Base-by-base conservation (phyloP, 352 stramenopile genomes). In the Globisporangium parvum region DNA sequence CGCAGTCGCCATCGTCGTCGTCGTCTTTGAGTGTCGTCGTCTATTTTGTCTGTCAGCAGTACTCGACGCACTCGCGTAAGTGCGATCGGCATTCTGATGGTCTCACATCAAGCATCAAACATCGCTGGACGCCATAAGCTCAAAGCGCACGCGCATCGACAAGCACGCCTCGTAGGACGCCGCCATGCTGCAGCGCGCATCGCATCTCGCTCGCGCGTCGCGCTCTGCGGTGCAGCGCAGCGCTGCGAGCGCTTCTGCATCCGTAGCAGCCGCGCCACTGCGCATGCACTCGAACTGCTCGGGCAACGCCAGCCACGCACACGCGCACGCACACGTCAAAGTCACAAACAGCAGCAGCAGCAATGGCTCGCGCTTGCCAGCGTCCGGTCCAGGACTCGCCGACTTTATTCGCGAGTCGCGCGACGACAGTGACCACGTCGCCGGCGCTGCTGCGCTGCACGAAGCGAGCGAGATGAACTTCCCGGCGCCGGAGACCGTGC, bases 381-480 rank as follows among this genome's bases (percentile, higher is more conserved):
- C 21, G 8, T 55, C 73, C 9, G 83, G 83, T 1, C 80, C 78
- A 2, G 69, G 61, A 0, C 70, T 93, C n/a, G 71, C 69, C 10
- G 83, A 93, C 55, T 93, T 93, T 50, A 74, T 93, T 39, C 79
- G 74, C 23, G 66, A 79, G 46, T 76, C 71, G 40, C 70, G 75
- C 59, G 44, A 21, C 12, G 59, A 59, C 35, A 47, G 42, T 6
- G 59, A 69, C 53, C 66, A 85, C 44, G 37, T 66, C 40, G 51
- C 45, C 14, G 66, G 51, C 23, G 51, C 52, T 3, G 57, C 62
- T 0, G 65, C 62, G 28, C 63, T 70, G 24, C 48, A 67, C 0
- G 73, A 81, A 40, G 59, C 68, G 47, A 93, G 84, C 55, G 78
- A 83, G 58, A 91, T 93, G 79, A 93, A 83, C 61, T 83, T 91